Conservation (phyloP, 768 basidiomycete species). For the Pholiota microspora region DNA sequence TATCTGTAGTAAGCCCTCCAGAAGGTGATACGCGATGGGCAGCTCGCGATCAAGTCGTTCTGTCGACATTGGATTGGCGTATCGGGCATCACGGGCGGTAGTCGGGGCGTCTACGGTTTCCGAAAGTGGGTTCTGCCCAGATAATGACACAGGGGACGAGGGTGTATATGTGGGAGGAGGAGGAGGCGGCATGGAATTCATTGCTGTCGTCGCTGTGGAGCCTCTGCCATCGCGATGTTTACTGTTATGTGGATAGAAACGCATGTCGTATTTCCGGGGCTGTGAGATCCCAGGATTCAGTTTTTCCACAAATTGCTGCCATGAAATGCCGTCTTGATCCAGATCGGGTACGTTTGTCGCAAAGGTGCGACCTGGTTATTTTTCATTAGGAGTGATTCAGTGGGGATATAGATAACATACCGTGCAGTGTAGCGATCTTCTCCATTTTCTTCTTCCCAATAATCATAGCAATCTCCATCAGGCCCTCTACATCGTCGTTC, state of each 20-base stretch:
- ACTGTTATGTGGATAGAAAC: slow-evolving; percentile 54
- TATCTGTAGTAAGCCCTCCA: slow-evolving; percentile 70
- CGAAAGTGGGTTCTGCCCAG: neutral
- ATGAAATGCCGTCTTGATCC: slow-evolving; percentile 59
- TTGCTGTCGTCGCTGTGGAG: slow-evolving; percentile 8
- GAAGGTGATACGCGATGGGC: slow-evolving; percentile 69
- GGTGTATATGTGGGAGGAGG: no score
- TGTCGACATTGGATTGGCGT: slow-evolving; percentile 15
- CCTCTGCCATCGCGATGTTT: slow-evolving; percentile 24
- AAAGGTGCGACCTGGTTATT: slow-evolving; percentile 74
- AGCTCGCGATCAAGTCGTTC: slow-evolving; percentile 52
- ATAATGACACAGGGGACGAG: slow-evolving; percentile 17
- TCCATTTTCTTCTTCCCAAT: slow-evolving; percentile 85
- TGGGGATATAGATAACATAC: slow-evolving; percentile 43
- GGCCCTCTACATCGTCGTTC: slow-evolving; percentile 89
- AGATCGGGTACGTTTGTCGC: slow-evolving; percentile 87
- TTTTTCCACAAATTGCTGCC: slow-evolving; percentile 71
- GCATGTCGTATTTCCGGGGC: slow-evolving; percentile 47
- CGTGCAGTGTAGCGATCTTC: slow-evolving; percentile 81
- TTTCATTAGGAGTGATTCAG: no score
- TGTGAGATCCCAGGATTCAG: slow-evolving; percentile 72
- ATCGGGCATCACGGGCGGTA: slow-evolving; percentile 9
- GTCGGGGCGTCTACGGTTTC: neutral
- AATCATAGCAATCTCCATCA: slow-evolving; percentile 91
- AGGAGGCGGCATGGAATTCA: neutral